Conservation (phyloP, 371 early-diverging fungal species). For the Mucor racemosus region DNA sequence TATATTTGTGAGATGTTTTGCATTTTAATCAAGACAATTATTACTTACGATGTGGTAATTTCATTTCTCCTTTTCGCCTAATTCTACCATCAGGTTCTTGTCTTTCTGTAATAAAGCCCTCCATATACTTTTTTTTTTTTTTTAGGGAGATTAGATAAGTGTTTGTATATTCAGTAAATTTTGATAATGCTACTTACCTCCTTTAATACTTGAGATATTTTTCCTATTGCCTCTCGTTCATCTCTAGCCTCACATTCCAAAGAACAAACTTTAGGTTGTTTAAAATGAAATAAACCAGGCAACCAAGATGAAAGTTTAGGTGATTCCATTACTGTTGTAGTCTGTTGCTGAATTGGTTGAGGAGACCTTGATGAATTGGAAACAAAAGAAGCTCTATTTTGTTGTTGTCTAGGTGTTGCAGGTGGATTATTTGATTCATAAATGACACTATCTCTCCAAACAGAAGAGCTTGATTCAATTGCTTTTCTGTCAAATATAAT, state of each 20-base stretch:
- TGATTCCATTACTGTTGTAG: constrained; percentile 6
- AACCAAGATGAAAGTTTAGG: constrained; percentile 22
- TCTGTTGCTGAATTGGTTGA: background rate
- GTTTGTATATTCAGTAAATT: background rate
- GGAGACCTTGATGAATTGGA: background rate
- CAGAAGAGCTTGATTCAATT: constrained; percentile 32
- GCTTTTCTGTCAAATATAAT: constrained; percentile 24
- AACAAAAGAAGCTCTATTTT: background rate
- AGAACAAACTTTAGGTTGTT: constrained; percentile 42
- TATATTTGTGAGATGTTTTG: background rate
- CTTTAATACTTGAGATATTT: constrained; percentile 44
- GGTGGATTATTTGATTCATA: background rate
- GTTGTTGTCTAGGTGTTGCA: constrained; percentile 1
- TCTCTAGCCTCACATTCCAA: constrained; percentile 51
- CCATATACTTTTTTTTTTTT: constrained; percentile 35
- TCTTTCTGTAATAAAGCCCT: constrained; percentile 43
- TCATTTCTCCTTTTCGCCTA: constrained; percentile 49
- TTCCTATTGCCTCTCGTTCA: constrained; percentile 51
- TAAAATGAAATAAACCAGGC: constrained; percentile 28
- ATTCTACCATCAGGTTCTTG: constrained; percentile 45
- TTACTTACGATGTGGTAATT: constrained; percentile 32
- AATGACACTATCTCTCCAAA: constrained; percentile 24
- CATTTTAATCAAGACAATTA: no score
- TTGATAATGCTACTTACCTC: constrained; percentile 34
- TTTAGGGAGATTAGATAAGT: background rate